Base-by-base conservation (phyloP, 192 early-diverging fungal species). In the Funneliformis mosseae region DNA sequence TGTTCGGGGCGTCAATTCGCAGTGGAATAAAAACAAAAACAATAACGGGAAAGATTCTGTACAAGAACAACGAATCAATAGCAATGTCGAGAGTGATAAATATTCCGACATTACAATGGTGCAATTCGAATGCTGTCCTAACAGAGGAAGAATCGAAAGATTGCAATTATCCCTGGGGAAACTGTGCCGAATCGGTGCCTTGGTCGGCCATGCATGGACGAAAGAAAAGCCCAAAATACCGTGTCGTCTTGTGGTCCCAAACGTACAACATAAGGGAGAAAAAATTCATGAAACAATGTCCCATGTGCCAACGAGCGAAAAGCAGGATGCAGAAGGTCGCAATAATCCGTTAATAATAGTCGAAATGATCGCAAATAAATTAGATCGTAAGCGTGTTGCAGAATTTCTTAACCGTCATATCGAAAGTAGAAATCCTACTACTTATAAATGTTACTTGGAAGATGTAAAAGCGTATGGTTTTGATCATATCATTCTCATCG, bases 401-500 rank as follows among this genome's bases (percentile, higher is more conserved):
- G 21, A 46, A 5, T 74, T 6, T 74, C n/a, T 74, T 74, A 38
- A 74, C 73, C 0, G 4, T 74, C 0, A 74, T 28, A 8, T 74
- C 48, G 48, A 59, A 55, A 0, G 21, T 21, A 2, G 39, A 43
- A 8, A 45, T 71, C 38, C 33, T 43, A 9, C 39, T 71, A 21
- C 28, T 71, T 74, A 16, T 55, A 74, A 16, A n/a, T 74, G 50
- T 74, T 59, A 74, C 33, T 16, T 74, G 48, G 48, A 74, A 74
- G 0, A 4, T 25, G 25, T 74, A 38, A 74, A 59, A 55, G 0
- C 5, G 48, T 74, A 28, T n/a, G 73, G 73, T 59, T 74, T 74
- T 74, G 73, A 74, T 74, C 73, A 74, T 55, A 74, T 55, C 3
- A 74, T 74, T 8, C 1, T 74, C 3, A 74, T 74, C 48, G 73